Base-by-base conservation (phyloP, 441 rosid genomes). In the Adansonia grandidieri region DNA sequence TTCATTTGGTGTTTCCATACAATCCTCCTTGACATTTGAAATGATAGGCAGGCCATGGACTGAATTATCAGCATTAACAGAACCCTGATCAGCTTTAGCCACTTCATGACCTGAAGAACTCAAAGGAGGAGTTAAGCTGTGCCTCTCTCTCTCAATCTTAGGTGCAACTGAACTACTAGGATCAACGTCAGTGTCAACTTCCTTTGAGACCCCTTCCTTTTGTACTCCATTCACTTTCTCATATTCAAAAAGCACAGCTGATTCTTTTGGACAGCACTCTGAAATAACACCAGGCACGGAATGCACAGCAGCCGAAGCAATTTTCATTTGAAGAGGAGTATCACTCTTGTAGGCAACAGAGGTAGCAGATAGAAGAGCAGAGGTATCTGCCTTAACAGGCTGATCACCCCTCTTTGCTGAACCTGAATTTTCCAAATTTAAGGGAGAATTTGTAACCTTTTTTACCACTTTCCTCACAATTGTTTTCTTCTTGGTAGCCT, bases 401-500 rank as follows among this genome's bases (percentile, higher is more conserved):
- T 50, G 81, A 57, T 76, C 76, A 63, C 53, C 28, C 37, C n/a
- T 83, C 58, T 78, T 78, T 47, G 58, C 66, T 67, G 76, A 78
- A 77, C 74, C 85, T 48, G 80, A 81, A 72, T 68, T 44, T 22
- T 82, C 85, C 71, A 78, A 77, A 75, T 68, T 75, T 54, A 70
- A 63, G 32, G 58, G 68, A 79, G 85, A 75, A 19, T 66, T 79
- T 57, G 42, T 79, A 37, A 71, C 80, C 78, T 84, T 90, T 85
- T 82, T 89, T 58, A 81, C 83, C 19, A 81, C 61, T 81, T 73
- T 85, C 87, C 88, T 92, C 80, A 84, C 80, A 57, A 86, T 79
- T 74, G 79, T 89, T 85, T 89, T 92, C 88, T 86, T 93, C 91
- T 86, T 90, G 42, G 68, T 82, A 84, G 76, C 87, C 76, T 88